Evolutionary conservation across 2,329 filamentous ascomycete genomes (phyloP), one percentile per base, ranked within the genome.

Genomic region (Paraphoma sp.): DNA sequence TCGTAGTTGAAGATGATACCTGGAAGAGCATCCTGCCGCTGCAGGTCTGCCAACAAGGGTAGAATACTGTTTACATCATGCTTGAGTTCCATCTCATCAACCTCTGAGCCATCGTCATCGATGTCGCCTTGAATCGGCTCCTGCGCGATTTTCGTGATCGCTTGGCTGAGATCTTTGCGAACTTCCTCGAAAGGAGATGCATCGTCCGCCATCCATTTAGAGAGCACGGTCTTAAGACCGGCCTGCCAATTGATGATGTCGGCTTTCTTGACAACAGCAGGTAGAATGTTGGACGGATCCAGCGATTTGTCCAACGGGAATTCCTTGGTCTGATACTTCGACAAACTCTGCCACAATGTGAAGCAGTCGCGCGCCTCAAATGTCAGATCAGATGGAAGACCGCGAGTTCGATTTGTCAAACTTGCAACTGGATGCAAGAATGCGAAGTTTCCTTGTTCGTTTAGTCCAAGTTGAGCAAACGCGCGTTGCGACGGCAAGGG

Each of bases 1-100:
- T 93, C 88, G 64, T 91, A 94, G 69, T 91, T 91, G 80, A 94
- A 94, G 1, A 93, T 73, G 11, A 94, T 86, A 0, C 88, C 90
- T 0, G 90, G 91, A 1, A 94, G 80, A 0, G 88, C 89, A 53
- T 86, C 83, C 53, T 87, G 84, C 14, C 81, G 78, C 47, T 91
- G 84, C 0, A 93, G 79, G 31, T 87, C 82, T 14, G 78, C 81
- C 0, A 89, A 78, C 30, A 91, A 75, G 1, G 86, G 82, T 16
- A 90, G 75, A 3, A 83, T 86, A 9, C 82, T 84, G 5, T 69
- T 64, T 12, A 68, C 61, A n/a, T 73, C 61, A 48, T 69, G 62
- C 17, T 60, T 58, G 45, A 65, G 63, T 17, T 65, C 64, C 33
- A 69, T 64, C 41, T 70, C 65, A 36, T 69, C 65, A 6, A 53